phyloP scores from a whole-genome alignment of 306 rosid species.

The Luffa aegyptiaca region DNA sequence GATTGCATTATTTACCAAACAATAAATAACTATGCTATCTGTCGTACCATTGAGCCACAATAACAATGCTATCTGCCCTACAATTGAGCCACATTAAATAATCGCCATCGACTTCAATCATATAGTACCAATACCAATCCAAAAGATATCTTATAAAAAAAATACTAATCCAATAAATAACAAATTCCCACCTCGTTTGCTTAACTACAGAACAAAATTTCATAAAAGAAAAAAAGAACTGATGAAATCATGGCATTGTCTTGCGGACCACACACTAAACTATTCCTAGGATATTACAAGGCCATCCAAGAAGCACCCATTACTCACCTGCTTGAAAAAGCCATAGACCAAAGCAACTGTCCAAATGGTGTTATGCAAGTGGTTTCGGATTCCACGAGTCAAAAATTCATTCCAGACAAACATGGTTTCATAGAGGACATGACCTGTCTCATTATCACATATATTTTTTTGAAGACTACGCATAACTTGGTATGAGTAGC shows the following conservation, averaged over 20 bases:
- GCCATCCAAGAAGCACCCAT: neutral
- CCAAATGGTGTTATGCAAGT: constrained; percentile 73
- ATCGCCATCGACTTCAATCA: neutral
- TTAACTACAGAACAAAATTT: neutral
- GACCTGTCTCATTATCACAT: constrained; percentile 41
- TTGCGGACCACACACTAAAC: neutral
- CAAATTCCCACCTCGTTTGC: neutral
- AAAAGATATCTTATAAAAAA: neutral
- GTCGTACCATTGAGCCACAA: neutral
- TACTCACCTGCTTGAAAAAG: constrained; percentile 82
- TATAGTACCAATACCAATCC: neutral
- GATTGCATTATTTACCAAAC: neutral
- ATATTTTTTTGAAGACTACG: constrained; percentile 86
- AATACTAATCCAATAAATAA: neutral
- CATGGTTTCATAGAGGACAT: constrained; percentile 66
- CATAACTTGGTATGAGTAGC: constrained; percentile 96
- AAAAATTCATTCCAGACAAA: constrained; percentile 96
- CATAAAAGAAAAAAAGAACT: neutral
- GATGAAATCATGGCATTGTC: neutral
- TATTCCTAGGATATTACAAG: neutral
- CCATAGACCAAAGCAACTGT: constrained; percentile 90
- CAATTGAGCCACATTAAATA: neutral
- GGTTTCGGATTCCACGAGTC: constrained; percentile 80
- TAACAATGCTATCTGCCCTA: neutral
- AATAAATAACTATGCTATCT: neutral